These are phyloP conservation scores for Zygosaccharomyces bailii DNA, from an alignment of 805 yeast genomes.

Conservation along the genomic window DNA sequence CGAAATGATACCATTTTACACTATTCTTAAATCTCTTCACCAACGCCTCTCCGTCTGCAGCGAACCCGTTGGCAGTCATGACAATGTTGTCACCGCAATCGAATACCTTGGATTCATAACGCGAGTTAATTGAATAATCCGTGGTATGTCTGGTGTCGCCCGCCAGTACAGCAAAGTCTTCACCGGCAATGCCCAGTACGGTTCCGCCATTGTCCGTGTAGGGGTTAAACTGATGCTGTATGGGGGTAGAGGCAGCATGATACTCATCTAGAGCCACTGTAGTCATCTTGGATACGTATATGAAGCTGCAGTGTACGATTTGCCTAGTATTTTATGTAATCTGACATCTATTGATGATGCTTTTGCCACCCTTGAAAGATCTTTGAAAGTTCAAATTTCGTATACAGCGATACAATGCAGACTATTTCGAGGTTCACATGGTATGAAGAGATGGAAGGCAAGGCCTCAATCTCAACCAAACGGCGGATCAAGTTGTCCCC, in stretches of 20 bases:
- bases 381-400: background rate
- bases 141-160: slow-evolving; percentile 98
- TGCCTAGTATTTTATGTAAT: background rate
- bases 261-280: slow-evolving; percentile 68
- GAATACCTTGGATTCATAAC: slow-evolving; percentile 87
- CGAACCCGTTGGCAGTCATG: slow-evolving; percentile 92
- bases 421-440: no score
- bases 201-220: slow-evolving; percentile 97
- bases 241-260: slow-evolving; percentile 51
- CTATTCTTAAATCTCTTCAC: slow-evolving; percentile 63
- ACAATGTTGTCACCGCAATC: slow-evolving; percentile 83
- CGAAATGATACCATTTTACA: slow-evolving; percentile 89
- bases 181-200: slow-evolving; percentile 94
- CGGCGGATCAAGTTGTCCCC: no score
- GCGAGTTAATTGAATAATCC: slow-evolving; percentile 89
- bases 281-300: slow-evolving; percentile 14
- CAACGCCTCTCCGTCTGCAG: slow-evolving; percentile 90
- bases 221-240: slow-evolving; percentile 90
- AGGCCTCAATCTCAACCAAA: no score
- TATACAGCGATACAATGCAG: background rate
- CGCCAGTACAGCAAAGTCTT: slow-evolving; percentile 93
- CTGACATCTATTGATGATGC: background rate
- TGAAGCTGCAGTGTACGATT: background rate
- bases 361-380: background rate
- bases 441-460: background rate